These are phyloP conservation scores for Metschnikowia peoriensis DNA, from an alignment of 805 yeast genomes.

Conservation along the genomic window DNA sequence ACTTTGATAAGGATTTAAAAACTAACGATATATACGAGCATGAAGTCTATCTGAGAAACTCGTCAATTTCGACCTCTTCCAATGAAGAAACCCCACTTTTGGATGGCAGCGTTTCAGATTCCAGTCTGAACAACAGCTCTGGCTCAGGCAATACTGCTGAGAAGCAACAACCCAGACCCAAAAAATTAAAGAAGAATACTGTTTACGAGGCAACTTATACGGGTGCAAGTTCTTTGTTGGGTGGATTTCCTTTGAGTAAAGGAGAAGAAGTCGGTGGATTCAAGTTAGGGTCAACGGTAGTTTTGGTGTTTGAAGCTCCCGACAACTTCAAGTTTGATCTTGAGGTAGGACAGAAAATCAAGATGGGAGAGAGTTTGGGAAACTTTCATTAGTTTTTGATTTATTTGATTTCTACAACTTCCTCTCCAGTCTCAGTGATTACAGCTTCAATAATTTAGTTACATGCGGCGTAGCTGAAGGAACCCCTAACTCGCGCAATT, in stretches of 20 bases:
- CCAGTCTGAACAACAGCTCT: constrained; percentile 7
- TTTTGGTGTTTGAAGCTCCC: constrained; percentile 95
- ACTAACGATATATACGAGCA: constrained; percentile 75
- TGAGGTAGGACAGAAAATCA: constrained; percentile 70
- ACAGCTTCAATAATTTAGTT: too few relatives aligned
- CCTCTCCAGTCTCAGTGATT: too few relatives aligned
- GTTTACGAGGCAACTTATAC: constrained; percentile 94
- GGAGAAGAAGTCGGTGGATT: constrained; percentile 98
- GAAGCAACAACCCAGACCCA: constrained; percentile 15
- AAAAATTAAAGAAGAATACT: constrained; percentile 61
- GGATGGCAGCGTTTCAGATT: constrained; percentile 11
- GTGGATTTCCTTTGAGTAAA: constrained; percentile 84
- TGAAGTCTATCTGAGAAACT: constrained; percentile 31
- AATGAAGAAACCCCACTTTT: constrained; percentile 35
- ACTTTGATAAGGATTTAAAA: constrained; percentile 84
- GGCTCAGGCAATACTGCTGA: constrained; percentile 4
- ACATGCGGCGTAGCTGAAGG: too few relatives aligned
- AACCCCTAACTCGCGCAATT: too few relatives aligned
- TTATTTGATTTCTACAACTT: too few relatives aligned
- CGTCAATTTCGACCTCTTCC: constrained; percentile 3
- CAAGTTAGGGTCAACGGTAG: constrained; percentile 95
- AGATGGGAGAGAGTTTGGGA: constrained; percentile 83
- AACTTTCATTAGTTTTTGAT: constrained; percentile 23
- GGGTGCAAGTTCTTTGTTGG: constrained; percentile 68
- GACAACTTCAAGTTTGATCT: constrained; percentile 67